Conservation (phyloP, 2,329 filamentous ascomycete genomes). For the Pseudogymnoascus sp. region DNA sequence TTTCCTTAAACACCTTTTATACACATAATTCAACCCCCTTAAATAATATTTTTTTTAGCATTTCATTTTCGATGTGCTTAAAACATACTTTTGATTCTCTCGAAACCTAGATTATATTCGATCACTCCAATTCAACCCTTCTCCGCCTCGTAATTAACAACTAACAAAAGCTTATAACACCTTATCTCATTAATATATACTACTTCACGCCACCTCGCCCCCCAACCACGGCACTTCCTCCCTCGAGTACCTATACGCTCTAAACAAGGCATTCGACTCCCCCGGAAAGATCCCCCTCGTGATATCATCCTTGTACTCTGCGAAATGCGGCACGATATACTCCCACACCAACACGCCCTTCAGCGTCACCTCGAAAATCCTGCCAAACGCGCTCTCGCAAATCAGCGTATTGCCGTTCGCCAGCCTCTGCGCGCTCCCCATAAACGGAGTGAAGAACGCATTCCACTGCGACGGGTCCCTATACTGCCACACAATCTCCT, state of each 20-base stretch:
- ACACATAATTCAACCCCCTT: too few species aligned
- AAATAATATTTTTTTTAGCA: too few species aligned
- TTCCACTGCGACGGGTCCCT: constrained; percentile 24
- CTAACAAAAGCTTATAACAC: too few species aligned
- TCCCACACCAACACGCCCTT: constrained; percentile 36
- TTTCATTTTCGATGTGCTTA: too few species aligned
- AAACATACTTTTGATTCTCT: too few species aligned
- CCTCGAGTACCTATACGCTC: constrained; percentile 35
- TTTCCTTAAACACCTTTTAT: too few species aligned
- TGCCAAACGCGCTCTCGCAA: constrained; percentile 35
- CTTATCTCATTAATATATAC: too few species aligned
- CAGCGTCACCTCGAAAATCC: constrained; percentile 36
- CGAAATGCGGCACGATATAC: constrained; percentile 35
- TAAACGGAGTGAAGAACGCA: constrained; percentile 35
- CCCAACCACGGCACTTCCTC: constrained; percentile 35
- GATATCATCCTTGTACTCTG: constrained; percentile 30
- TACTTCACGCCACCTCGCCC: too few species aligned
- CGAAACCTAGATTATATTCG: too few species aligned
- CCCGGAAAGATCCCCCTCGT: constrained; percentile 33
- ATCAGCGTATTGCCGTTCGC: constrained; percentile 35
- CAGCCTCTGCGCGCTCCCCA: constrained; percentile 37
- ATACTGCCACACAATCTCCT: constrained; percentile 37
- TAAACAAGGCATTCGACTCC: constrained; percentile 35
- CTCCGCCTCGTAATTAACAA: too few species aligned
- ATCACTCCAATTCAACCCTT: too few species aligned